Evolutionary conservation across 2,329 filamentous ascomycete species (phyloP).

Genomic region (Calonectria montana): DNA sequence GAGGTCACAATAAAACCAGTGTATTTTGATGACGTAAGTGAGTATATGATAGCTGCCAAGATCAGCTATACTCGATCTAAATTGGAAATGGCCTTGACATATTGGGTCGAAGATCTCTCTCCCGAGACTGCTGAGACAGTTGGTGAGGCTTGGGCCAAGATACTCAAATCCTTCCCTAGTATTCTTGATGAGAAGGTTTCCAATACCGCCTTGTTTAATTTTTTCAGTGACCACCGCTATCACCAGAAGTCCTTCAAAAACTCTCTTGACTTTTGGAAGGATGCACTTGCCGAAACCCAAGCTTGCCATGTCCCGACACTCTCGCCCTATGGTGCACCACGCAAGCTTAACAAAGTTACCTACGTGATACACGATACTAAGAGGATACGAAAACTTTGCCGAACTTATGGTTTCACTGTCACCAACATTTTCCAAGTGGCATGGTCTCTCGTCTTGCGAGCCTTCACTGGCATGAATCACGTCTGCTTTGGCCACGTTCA

Average conservation of each 20-base stretch:
- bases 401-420: slow-evolving; percentile 52
- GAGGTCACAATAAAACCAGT: background rate
- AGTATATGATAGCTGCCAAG: background rate
- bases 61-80: background rate
- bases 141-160: background rate
- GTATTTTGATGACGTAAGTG: background rate
- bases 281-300: background rate
- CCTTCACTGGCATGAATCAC: slow-evolving; percentile 58
- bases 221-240: background rate
- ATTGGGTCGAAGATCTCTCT: background rate
- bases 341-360: background rate
- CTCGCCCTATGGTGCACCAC: background rate
- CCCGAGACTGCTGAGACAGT: background rate
- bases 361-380: background rate
- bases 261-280: background rate
- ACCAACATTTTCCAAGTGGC: slow-evolving; percentile 62
- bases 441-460: slow-evolving; percentile 63
- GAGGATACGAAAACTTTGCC: background rate
- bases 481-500: slow-evolving; percentile 66
- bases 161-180: background rate
- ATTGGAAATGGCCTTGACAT: background rate
- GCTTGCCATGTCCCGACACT: background rate
- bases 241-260: background rate
- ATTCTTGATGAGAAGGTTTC: background rate
- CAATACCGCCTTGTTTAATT: background rate